Base-by-base conservation (phyloP, 1,139 yeast species). In the Sugiyamaella xylanicola region DNA sequence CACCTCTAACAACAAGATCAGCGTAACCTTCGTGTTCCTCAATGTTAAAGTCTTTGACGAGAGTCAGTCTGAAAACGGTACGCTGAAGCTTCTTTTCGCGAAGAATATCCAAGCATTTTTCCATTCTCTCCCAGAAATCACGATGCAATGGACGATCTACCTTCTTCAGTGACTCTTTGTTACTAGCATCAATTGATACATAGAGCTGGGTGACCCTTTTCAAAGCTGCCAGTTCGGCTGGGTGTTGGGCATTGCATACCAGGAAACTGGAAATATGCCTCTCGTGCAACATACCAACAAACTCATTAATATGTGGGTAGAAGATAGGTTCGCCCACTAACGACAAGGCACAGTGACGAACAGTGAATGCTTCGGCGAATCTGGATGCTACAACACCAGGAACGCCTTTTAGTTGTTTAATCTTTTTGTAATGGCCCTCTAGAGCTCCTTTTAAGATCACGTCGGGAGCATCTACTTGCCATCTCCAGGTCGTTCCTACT, bases 221-320 rank as follows among this genome's bases (percentile, higher is more conserved):
- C 66, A 91, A 75, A 5, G 78, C 77, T 21, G 81, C 84, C 61
- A 91, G 77, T 60, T 90, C 86, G 58, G 86, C 92, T 1, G 97
- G 97, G 72, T 91, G 97, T 73, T 91, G 97, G 8, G 97, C 97
- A 70, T 91, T 91, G 74, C 97, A 91, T 15, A 91, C 97, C 67
- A 91, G 77, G 72, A 91, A 91, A 55, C 95, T 85, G 1, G 96
- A 87, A 50, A 91, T 91, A 48, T 81, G 85, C 66, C 83, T 79
- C 42, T 81, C 85, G 66, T 91, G 97, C 54, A 92, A 76, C 84
- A 91, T 81, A 4, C 79, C 82, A 41, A 90, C 83, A 67, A 91
- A 91, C 68, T 86, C 90, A 69, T 88, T 90, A 69, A 91, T 91
- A 66, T 91, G 84, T 1, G 97, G 97, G 68, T 91, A 90, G 69